Evolutionary conservation across 1,284 basidiomycete genomes (phyloP).

Genomic region (Flammula alnicola): DNA sequence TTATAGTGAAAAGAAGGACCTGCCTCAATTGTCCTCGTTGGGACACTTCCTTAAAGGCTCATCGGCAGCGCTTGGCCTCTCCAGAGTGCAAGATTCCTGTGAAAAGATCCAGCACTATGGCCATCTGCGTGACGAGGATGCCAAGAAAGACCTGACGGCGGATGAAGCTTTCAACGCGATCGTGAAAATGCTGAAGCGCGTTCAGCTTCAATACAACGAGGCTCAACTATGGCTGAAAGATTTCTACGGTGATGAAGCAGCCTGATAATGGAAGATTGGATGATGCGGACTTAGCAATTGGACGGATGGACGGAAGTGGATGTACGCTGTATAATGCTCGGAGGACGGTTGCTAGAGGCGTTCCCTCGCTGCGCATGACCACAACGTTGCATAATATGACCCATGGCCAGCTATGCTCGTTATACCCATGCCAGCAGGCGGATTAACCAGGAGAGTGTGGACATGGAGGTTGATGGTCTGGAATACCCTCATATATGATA

Average conservation of each 20-base stretch:
- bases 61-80: conserved; percentile 87
- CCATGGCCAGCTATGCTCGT: neutral
- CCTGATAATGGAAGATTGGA: neutral
- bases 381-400: conserved; percentile 9
- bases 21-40: conserved; percentile 70
- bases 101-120: conserved; percentile 92
- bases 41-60: conserved; percentile 97
- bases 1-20: conserved; percentile 58
- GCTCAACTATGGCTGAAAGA: conserved; percentile 48
- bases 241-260: conserved; percentile 32
- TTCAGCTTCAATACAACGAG: conserved; percentile 42
- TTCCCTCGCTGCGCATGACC: conserved; percentile 9
- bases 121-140: conserved; percentile 55
- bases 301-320: conserved; percentile 15
- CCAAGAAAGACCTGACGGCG: conserved; percentile 48
- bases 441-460: neutral
- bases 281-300: neutral
- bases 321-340: conserved; percentile 15
- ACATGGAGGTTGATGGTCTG: neutral
- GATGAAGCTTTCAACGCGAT: conserved; percentile 73
- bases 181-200: conserved; percentile 37
- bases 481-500: conserved; percentile 8
- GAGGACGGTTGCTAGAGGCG: conserved; percentile 8
- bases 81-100: conserved; percentile 81
- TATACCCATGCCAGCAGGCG: conserved; percentile 1